Percentiles rank a stretch among this genome's conserved stretches.
Conservation (phyloP, 2,329 filamentous ascomycete genomes). For the Xylariaceae sp. region DNA sequence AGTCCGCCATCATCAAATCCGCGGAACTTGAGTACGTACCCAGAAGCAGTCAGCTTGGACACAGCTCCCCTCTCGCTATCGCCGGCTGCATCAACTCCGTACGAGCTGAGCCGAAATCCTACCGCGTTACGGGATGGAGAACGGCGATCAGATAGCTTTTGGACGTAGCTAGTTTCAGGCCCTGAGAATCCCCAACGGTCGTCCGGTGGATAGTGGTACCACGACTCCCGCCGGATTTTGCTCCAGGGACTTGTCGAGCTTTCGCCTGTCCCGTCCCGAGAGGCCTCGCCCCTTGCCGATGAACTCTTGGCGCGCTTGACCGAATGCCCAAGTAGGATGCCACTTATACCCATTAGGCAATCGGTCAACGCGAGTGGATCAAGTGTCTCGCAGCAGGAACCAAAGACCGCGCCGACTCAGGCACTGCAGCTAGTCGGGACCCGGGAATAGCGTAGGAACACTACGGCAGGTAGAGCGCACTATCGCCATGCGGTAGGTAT, state of each 20-base stretch:
- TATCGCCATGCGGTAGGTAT: no score
- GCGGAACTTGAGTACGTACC: constrained; percentile 1
- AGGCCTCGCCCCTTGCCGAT: constrained; percentile 22
- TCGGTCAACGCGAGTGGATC: constrained; percentile 28
- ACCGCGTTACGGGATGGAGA: background rate
- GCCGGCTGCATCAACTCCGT: background rate
- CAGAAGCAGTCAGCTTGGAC: background rate
- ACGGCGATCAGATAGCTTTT: background rate
- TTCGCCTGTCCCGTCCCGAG: constrained; percentile 26
- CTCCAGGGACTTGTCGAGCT: constrained; percentile 7
- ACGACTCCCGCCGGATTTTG: constrained; percentile 16
- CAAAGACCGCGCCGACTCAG: constrained; percentile 4
- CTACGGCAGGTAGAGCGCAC: background rate
- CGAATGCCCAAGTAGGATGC: constrained; percentile 16
- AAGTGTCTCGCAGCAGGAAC: constrained; percentile 25
- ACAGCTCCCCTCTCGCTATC: background rate
- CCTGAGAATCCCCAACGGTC: constrained; percentile 19
- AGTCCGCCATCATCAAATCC: constrained; percentile 13
- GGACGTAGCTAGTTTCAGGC: constrained; percentile 8
- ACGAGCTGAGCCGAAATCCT: background rate
- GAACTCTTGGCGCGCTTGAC: constrained; percentile 23
- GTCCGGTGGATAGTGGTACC: constrained; percentile 18
- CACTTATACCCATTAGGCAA: constrained; percentile 19
- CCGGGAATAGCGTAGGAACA: background rate
- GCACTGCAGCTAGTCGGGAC: background rate